Evolutionary conservation across 306 rosid genomes (phyloP).

Genomic region (Chamaecrista fasciculata): DNA sequence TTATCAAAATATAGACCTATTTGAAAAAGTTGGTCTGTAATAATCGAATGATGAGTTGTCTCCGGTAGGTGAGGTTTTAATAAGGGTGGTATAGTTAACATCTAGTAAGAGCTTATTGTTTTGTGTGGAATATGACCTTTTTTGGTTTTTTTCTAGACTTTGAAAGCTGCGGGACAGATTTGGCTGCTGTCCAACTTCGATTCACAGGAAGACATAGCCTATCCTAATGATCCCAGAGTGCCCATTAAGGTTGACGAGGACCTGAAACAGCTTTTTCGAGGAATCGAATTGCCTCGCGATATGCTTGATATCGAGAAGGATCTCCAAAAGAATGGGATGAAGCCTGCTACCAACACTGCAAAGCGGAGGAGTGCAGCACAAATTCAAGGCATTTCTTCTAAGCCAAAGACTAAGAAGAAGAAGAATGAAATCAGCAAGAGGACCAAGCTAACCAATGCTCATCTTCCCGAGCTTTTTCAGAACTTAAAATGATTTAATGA

Average conservation of each 20-base stretch:
- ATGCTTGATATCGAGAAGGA: conserved; percentile 92
- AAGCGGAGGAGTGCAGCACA: conserved; percentile 86
- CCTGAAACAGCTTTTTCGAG: conserved; percentile 73
- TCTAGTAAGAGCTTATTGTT: conserved; percentile 24
- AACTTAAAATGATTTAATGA: conserved; percentile 33
- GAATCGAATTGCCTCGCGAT: conserved; percentile 82
- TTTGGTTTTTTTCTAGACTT: conserved; percentile 44
- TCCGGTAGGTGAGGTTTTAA: conserved; percentile 5
- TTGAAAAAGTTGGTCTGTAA: conserved; percentile 6
- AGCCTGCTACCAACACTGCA: conserved; percentile 95
- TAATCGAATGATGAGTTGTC: not conserved
- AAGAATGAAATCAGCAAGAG: conserved; percentile 86
- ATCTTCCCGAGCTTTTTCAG: conserved; percentile 92
- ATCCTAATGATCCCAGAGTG: conserved; percentile 86
- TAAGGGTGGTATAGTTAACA: conserved; percentile 21
- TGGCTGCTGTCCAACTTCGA: conserved; percentile 95
- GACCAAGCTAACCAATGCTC: conserved; percentile 93
- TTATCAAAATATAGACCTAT: not conserved
- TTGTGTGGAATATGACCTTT: conserved; percentile 27
- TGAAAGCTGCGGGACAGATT: conserved; percentile 79
- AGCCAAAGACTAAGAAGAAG: conserved; percentile 88
- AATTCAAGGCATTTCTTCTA: conserved; percentile 63
- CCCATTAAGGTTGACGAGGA: conserved; percentile 80
- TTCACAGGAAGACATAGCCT: conserved; percentile 94
- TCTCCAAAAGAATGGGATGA: conserved; percentile 92